phyloP scores from a whole-genome alignment of 441 rosid species.

The Geranium incanum region DNA sequence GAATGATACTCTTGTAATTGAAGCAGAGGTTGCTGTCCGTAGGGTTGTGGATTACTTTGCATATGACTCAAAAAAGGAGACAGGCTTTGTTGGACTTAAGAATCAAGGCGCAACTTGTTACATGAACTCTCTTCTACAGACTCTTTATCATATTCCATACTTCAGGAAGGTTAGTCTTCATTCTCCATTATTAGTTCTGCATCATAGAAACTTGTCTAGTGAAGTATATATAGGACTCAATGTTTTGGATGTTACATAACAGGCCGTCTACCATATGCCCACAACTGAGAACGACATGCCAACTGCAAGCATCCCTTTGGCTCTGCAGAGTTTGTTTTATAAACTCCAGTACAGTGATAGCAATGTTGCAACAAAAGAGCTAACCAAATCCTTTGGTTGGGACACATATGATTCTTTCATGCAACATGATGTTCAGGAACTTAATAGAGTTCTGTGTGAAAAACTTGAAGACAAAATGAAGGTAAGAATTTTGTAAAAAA shows the following conservation, averaged over 20 bases:
- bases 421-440: constrained; percentile 86
- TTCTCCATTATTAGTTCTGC: constrained; percentile 13
- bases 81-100: constrained; percentile 73
- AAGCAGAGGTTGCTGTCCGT: constrained; percentile 69
- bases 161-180: constrained; percentile 48
- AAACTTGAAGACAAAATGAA: constrained; percentile 78
- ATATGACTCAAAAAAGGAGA: constrained; percentile 67
- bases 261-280: constrained; percentile 84
- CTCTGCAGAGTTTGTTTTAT: constrained; percentile 68
- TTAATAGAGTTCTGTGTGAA: constrained; percentile 66
- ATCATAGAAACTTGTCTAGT: constrained; percentile 28
- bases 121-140: constrained; percentile 76
- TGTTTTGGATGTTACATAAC: constrained; percentile 21
- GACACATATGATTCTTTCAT: constrained; percentile 69
- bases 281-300: constrained; percentile 69
- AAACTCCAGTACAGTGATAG: constrained; percentile 68
- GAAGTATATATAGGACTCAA: neutral
- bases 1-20: constrained; percentile 52
- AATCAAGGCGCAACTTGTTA: constrained; percentile 82
- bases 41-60: constrained; percentile 61
- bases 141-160: constrained; percentile 70
- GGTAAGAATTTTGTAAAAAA: constrained; percentile 23
- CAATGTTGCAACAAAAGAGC: constrained; percentile 68
- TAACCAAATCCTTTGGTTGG: constrained; percentile 79
- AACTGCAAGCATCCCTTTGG: constrained; percentile 67